These are phyloP conservation scores for Huntiella omanensis DNA, from an alignment of 2,329 filamentous ascomycete genomes.

Conservation along the genomic window DNA sequence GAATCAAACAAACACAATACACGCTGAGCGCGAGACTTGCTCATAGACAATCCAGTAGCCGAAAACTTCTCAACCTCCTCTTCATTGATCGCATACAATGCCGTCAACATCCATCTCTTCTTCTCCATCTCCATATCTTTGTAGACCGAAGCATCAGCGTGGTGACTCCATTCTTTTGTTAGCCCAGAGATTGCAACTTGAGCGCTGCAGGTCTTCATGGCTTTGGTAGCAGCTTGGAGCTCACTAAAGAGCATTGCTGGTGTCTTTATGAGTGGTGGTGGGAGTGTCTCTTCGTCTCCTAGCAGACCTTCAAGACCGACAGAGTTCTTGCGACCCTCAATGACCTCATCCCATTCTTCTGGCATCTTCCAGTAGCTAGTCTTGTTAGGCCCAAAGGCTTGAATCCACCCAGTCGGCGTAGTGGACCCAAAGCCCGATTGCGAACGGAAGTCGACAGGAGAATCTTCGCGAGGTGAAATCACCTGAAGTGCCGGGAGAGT, in stretches of 20 bases:
- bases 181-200: conserved; percentile 35
- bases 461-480: not conserved
- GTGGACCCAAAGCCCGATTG: not conserved
- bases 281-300: conserved; percentile 3
- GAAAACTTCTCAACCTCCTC: conserved; percentile 1
- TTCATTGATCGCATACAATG: conserved; percentile 26
- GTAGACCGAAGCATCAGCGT: conserved; percentile 28
- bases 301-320: conserved; percentile 8
- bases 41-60: conserved; percentile 1
- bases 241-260: conserved; percentile 14
- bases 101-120: conserved; percentile 43
- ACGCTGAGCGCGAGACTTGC: conserved; percentile 2
- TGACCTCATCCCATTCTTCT: conserved; percentile 22
- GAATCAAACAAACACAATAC: conserved; percentile 33
- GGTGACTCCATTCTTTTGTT: conserved; percentile 29
- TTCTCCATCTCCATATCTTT: conserved; percentile 34
- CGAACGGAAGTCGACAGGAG: conserved; percentile 4
- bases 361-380: conserved; percentile 15
- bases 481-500: not conserved
- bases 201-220: conserved; percentile 34
- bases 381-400: conserved; percentile 9
- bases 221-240: conserved; percentile 32
- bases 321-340: not conserved
- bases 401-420: conserved; percentile 4
- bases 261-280: conserved; percentile 10